Percentiles rank a stretch among this genome's conserved stretches.
Conservation (phyloP, 148 eudicot genomes). For the Nyssa sinensis region DNA sequence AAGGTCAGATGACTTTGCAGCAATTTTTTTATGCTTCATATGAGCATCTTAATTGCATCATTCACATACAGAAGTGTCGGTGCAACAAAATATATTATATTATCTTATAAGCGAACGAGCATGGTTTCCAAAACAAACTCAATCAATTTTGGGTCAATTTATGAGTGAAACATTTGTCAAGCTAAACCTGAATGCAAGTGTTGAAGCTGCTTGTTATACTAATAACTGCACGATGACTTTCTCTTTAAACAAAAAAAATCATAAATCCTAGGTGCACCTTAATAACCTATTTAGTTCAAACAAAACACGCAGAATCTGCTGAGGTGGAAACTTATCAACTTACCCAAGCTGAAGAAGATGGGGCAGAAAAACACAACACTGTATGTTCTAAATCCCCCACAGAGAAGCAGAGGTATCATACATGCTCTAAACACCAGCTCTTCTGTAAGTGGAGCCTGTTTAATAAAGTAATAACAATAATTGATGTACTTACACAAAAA, state of each 20-base stretch:
- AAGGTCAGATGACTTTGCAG: no score
- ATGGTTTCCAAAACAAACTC: no score
- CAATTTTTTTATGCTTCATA: no score
- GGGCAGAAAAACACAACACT: constrained; percentile 69
- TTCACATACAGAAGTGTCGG: no score
- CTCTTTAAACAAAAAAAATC: neutral
- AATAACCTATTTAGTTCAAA: neutral
- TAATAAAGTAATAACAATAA: constrained; percentile 19
- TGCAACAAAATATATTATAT: no score
- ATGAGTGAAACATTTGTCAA: neutral
- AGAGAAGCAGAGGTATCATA: constrained; percentile 90
- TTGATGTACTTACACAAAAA: no score
- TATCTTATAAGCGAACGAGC: no score
- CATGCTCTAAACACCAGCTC: constrained; percentile 98
- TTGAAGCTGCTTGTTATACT: neutral
- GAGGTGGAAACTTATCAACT: constrained; percentile 23
- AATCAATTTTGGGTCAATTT: neutral
- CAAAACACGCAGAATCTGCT: neutral
- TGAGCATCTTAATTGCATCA: no score
- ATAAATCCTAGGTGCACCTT: neutral
- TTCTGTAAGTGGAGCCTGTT: constrained; percentile 91
- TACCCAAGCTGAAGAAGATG: constrained; percentile 92
- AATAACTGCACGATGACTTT: neutral
- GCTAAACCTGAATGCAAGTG: neutral
- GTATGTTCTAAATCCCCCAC: constrained; percentile 80